Evolutionary conservation across 441 rosid species (phyloP).

Genomic region (Aleurites moluccanus): DNA sequence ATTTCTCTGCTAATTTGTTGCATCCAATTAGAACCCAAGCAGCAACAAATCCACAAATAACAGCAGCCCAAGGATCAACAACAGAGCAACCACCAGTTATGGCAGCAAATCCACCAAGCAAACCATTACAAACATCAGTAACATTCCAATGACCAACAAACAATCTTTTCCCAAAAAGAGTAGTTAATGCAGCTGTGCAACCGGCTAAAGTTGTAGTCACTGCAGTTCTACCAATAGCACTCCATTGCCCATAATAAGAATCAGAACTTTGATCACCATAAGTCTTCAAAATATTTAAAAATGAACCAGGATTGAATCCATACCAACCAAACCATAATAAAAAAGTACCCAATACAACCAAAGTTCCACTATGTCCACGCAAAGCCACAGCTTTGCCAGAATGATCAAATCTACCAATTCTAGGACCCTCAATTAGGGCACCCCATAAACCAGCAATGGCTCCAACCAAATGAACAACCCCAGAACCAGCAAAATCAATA

Average conservation of each 20-base stretch:
- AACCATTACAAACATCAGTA: slow-evolving; percentile 51
- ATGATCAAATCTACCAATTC: slow-evolving; percentile 44
- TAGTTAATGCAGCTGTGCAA: slow-evolving; percentile 48
- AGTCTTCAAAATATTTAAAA: slow-evolving; percentile 34
- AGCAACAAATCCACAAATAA: slow-evolving; percentile 46
- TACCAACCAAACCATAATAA: slow-evolving; percentile 55
- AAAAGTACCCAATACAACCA: slow-evolving; percentile 54
- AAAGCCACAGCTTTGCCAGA: slow-evolving; percentile 33
- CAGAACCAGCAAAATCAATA: slow-evolving; percentile 57
- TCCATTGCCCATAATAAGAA: slow-evolving; percentile 48
- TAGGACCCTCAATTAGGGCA: slow-evolving; percentile 49
- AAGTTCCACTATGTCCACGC: slow-evolving; percentile 48
- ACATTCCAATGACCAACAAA: slow-evolving; percentile 51
- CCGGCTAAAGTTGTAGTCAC: slow-evolving; percentile 49
- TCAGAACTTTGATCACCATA: slow-evolving; percentile 20
- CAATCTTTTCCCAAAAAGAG: slow-evolving; percentile 44
- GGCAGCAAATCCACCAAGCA: slow-evolving; percentile 51
- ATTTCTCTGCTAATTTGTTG: slow-evolving; percentile 45
- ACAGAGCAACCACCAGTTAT: slow-evolving; percentile 51
- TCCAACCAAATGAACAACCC: slow-evolving; percentile 58
- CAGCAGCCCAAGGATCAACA: slow-evolving; percentile 54
- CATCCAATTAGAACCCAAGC: slow-evolving; percentile 48
- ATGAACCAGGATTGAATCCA: slow-evolving; percentile 53
- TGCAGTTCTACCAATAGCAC: slow-evolving; percentile 53
- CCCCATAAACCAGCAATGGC: slow-evolving; percentile 53